Base-by-base conservation (phyloP, 768 basidiomycete species). In the Boletus coccyginus region DNA sequence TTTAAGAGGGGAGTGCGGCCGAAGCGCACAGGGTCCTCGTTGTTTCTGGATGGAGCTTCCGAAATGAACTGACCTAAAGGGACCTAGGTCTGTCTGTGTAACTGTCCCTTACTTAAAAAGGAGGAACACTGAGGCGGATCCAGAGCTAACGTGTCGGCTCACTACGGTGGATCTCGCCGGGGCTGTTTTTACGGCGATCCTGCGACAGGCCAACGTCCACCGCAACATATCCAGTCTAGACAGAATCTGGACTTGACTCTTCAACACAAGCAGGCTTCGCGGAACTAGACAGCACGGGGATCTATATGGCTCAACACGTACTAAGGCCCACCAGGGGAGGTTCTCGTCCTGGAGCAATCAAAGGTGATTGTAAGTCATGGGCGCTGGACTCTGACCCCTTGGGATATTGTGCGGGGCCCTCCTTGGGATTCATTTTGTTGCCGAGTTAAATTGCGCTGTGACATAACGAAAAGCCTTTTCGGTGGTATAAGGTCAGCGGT, bases 1-100 rank as follows among this genome's bases (percentile, higher is more conserved):
- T 58, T 67, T 68, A 66, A 57, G 44, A 42, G 44, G 45, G 49
- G 53, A 29, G 24, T 55, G 52, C 36, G 38, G 29, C 47, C 48
- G 45, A 17, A 45, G n/a, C 14, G 27, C 35, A 21, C 29, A 60
- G 56, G 51, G 48, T 17, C 55, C 48, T 40, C 53, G 52, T 52
- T 50, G 42, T 17, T 39, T 54, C 41, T 57, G 40, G 27, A 29
- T 11, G 31, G 54, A 32, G 38, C 24, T 44, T 38, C 38, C 36
- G 45, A 57, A 48, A 60, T 60, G 46, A 58, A 50, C 27, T 50
- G 40, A 29, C 56, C 40, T 44, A 57, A 69, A 57, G 36, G 17
- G 33, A 57, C 13, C 33, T 51, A 55, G 51, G 32, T 31, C 32
- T 16, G 16, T 11, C 13, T 5, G 19, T 33, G 29, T 13, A 31